Base-by-base conservation (phyloP, 169 alveolate species). In the Plasmodium gonderi region DNA sequence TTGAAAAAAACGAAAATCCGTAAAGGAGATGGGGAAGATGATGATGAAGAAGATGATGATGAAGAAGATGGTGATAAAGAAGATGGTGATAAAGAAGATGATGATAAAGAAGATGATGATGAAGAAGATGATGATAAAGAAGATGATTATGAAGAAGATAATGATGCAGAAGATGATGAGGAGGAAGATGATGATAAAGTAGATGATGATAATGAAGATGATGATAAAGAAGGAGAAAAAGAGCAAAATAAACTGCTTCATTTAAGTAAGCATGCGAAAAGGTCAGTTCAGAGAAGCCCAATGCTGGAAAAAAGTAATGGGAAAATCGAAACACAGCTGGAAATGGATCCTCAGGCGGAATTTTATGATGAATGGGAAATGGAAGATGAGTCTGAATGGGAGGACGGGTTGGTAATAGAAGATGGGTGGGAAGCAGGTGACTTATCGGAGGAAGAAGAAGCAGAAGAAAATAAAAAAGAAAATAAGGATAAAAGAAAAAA, bases 361-460 rank as follows among this genome's bases (percentile, higher is more conserved):
- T 5, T 6, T 9, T 8, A 6, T 33, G 38, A 74, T 26, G 42
- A 31, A 44, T 23, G 20, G 83, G 60, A 42, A 20, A 31, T 17
- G 7, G 72, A 76, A n/a, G 72, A 76, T 3, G 68, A 23, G 23
- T 5, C 9, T 17, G 68, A 44, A 29, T 4, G 2, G 36, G 79
- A 69, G n/a, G 79, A 69, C n/a, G 79, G 36, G 12, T 20, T 26
- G 47, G 79, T 20, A 20, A 33, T 69, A 69, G 79, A 69, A 20
- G 9, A 20, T n/a, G 80, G 44, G 44, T 17, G 33, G 80, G 80
- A 74, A 69, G 47, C 17, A 33, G 79, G 12, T 7, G 47, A 69
- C 5, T 3, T 5, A 29, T 11, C 47, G 65, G 65, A 49, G 23
- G 77, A 79, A 79, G 38, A 14, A 17, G 23, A 23, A 47, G 51